These are phyloP conservation scores for Phytophthora uliginosa DNA, from an alignment of 352 stramenopile genomes.

Conservation along the genomic window DNA sequence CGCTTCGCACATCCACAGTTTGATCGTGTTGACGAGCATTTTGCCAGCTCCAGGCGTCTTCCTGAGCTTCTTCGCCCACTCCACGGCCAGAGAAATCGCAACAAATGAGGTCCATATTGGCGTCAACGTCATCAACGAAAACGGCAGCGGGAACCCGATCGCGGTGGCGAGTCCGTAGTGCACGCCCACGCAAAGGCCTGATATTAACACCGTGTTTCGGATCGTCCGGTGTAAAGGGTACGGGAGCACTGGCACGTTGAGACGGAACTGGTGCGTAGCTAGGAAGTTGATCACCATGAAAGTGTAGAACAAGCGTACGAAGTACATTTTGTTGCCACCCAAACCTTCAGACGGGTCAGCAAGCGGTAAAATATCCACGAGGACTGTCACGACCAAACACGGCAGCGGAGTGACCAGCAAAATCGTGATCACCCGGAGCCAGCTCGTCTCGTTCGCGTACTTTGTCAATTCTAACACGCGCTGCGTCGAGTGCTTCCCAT, in stretches of 20 bases:
- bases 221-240: not conserved
- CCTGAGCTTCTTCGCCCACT: not conserved
- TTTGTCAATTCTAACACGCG: conserved; percentile 2
- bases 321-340: not conserved
- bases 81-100: not conserved
- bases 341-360: not conserved
- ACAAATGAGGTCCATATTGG: not conserved
- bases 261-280: not conserved
- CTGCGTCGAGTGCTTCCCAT: conserved; percentile 8
- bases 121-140: not conserved
- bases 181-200: not conserved
- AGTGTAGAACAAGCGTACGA: not conserved
- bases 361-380: conserved; percentile 6
- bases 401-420: conserved; percentile 16
- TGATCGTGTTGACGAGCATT: not conserved
- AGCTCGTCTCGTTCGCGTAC: conserved; percentile 2
- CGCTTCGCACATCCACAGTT: not conserved
- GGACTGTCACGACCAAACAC: conserved; percentile 12
- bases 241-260: not conserved
- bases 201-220: not conserved
- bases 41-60: not conserved
- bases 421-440: conserved; percentile 7
- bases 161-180: not conserved
- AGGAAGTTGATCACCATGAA: not conserved
- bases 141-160: not conserved